A percentile compares a stretch with the other conserved stretches of the same genome.
Evolutionary conservation across 2,329 filamentous ascomycete species (phyloP).

Genomic region (Xenoacremonium recifei): DNA sequence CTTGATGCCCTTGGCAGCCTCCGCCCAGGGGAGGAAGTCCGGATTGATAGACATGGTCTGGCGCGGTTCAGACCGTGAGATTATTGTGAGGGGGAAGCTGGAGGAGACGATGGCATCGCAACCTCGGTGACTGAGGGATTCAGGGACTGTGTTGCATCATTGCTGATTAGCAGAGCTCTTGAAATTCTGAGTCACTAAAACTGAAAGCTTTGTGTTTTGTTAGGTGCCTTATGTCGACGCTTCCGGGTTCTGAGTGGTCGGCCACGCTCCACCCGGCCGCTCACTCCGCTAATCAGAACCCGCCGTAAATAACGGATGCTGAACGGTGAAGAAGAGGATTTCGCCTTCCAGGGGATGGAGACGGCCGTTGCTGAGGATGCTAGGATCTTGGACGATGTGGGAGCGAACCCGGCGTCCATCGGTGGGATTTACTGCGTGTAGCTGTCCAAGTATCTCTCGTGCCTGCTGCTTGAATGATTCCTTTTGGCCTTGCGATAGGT

Average conservation of each 20-base stretch:
- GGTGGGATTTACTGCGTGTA: conserved; percentile 25
- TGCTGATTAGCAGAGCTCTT: no score
- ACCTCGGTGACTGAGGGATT: not conserved
- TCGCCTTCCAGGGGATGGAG: conserved; percentile 33
- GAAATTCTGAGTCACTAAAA: no score
- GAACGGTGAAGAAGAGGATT: conserved; percentile 32
- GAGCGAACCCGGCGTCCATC: conserved; percentile 12
- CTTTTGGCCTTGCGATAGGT: conserved; percentile 31
- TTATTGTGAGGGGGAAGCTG: no score
- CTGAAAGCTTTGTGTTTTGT: no score
- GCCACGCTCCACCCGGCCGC: no score
- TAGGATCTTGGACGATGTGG: conserved; percentile 56
- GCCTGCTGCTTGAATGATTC: conserved; percentile 35
- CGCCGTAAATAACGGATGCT: no score
- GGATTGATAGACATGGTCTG: conserved; percentile 23
- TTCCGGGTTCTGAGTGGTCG: no score
- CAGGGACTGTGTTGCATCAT: not conserved
- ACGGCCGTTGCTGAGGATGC: conserved; percentile 54
- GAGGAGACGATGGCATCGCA: no score
- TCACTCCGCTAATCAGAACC: no score
- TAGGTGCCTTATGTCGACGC: no score
- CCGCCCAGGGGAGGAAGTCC: conserved; percentile 64
- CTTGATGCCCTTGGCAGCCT: conserved; percentile 30
- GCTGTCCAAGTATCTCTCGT: conserved; percentile 27
- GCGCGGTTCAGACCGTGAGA: no score